Evolutionary conservation across 2,329 filamentous ascomycete species (phyloP).

Genomic region (Ophiostoma fasciatum): DNA sequence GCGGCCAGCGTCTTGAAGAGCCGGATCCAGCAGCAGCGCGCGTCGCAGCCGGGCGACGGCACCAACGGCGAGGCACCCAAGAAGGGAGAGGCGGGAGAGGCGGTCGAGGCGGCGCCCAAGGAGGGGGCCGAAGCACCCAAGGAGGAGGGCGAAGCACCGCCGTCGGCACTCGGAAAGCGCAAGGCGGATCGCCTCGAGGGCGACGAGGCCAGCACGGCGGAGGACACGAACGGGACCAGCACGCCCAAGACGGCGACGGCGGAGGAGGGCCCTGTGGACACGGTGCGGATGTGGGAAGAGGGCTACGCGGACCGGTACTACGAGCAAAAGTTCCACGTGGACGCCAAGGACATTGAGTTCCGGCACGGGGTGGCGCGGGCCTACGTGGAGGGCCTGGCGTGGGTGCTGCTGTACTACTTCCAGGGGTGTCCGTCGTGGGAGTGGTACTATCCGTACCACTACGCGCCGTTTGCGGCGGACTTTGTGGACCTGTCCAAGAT

Average conservation of each 20-base stretch:
- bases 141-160: conserved; percentile 5
- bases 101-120: too few relatives aligned
- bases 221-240: conserved; percentile 34
- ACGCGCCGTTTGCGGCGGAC: conserved; percentile 92
- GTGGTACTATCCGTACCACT: conserved; percentile 98
- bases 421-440: conserved; percentile 98
- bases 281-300: conserved; percentile 83
- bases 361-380: conserved; percentile 74
- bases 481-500: conserved; percentile 74
- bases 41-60: conserved; percentile 14
- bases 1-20: conserved; percentile 80
- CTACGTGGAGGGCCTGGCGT: conserved; percentile 90
- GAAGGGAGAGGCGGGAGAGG: too few relatives aligned
- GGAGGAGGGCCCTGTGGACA: conserved; percentile 58
- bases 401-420: conserved; percentile 95
- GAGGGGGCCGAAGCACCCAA: not conserved
- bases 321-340: conserved; percentile 84
- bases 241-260: conserved; percentile 26
- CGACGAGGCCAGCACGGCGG: conserved; percentile 41
- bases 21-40: conserved; percentile 49
- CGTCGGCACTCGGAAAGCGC: conserved; percentile 40
- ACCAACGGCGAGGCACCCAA: not conserved
- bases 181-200: conserved; percentile 59
- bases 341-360: conserved; percentile 68
- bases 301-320: conserved; percentile 95